Base-by-base conservation (phyloP, 2,329 filamentous ascomycete genomes). In the Phoma herbarum region DNA sequence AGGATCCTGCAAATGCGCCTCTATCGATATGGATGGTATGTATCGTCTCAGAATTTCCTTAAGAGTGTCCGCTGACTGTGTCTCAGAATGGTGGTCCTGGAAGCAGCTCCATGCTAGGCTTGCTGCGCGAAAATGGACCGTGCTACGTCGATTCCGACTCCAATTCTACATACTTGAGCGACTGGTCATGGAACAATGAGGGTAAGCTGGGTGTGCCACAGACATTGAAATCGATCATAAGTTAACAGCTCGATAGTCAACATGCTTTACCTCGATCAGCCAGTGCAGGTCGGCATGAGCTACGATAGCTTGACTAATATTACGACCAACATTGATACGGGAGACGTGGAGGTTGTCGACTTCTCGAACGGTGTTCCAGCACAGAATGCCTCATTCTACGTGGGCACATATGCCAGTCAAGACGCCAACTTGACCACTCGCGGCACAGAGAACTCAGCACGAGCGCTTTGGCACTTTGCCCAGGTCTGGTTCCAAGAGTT, bases 201-300 rank as follows among this genome's bases (percentile, higher is more conserved):
- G 66, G 67, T 69, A 53, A n/a, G 4, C 18, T 35, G 1, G n/a
- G n/a, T n/a, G n/a, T n/a, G 6, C 14, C 9, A n/a, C 31, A 35
- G 4, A 35, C 11, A 8, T 7, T 35, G 16, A 35, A 2, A 14
- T n/a, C 16, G 31, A 18, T n/a, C 16, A n/a, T 11, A n/a, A n/a
- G 14, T 26, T 50, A 10, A 41, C 26, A 25, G 57, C 2, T 20
- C 4, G n/a, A 9, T 16, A 79, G 68, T 71, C 23, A 71, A 73
- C 50, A 73, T 73, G 74, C 81, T 91, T n/a, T 90, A 88, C 74
- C 84, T 91, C 64, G 88, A 91, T 67, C 86, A 90, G 73, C 89
- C 85, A 8, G 82, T 81, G 18, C 82, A 86, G 57, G 82, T 85
- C 4, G 85, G 86, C 3, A 86, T 87, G 69, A 85, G 82, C 28